Base-by-base conservation (phyloP, 331 rosid species). In the Prunus yedoensis region DNA sequence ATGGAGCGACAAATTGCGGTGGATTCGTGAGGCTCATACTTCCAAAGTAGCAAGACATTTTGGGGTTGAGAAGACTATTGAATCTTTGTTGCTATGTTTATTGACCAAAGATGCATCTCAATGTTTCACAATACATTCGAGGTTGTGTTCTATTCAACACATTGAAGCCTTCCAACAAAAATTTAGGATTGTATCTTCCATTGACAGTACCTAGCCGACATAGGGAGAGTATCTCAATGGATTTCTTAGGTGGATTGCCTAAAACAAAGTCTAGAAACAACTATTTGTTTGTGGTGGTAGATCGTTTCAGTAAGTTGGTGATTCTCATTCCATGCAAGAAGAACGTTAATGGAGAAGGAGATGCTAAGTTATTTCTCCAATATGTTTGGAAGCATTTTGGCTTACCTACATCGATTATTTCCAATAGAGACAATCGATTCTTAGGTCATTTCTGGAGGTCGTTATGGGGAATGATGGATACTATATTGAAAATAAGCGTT, bases 271-370 rank as follows among this genome's bases (percentile, higher is more conserved):
- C 50, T 7, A 63, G 74, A 4, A 21, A 47, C 4, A 61, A 70
- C 17, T 70, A 70, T 23, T 70, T 70, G 59, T 70, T 49, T 13
- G 8, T 70, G 2, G 74, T 70, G 74, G 74, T 70, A 50, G 35
- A 30, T 30, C 35, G 0, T 30, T 30, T 30, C 35, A 30, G 5
- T 30, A 30, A 30, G 60, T 28, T 51, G 23, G 74, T 70, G 46
- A 51, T 51, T 4, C 35, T 70, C 2, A 70, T 70, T 70, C 74
- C 47, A 66, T 38, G 70, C 4, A 38, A 35, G 52, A 66, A 66
- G 13, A 66, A 7, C 3, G 5, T 66, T 1, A 41, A 3, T 2
- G 70, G 52, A 17, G 70, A 28, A 3, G 3, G 52, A 12, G 65
- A 41, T 3, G n/a, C 41, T 28, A 28, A 60, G n/a, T 60, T 60